Conservation (phyloP, 225 moss, liverwort and hornwort species). For the Straminergon stramineum region DNA sequence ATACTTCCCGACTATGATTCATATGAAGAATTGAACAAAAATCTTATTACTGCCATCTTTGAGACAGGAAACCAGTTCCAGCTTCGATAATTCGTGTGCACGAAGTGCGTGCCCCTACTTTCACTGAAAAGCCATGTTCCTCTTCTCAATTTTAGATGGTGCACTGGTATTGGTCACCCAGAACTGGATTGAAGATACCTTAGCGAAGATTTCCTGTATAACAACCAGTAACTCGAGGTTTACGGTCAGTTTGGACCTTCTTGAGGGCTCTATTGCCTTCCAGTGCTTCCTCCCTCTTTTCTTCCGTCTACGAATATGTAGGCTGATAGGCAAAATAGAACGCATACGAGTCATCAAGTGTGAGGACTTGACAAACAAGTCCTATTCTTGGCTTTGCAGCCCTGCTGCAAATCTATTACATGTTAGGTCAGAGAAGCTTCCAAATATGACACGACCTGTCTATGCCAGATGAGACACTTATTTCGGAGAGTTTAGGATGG, state of each 20-base stretch:
- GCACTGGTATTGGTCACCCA: conserved; percentile 1
- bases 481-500: conserved; percentile 34
- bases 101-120: not conserved
- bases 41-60: conserved; percentile 95
- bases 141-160: conserved; percentile 11
- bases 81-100: conserved; percentile 55
- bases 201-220: conserved; percentile 20
- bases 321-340: conserved; percentile 34
- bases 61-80: conserved; percentile 99
- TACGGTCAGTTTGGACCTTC: conserved; percentile 14
- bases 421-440: conserved; percentile 27
- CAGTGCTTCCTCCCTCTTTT: conserved; percentile 14
- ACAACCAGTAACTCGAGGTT: conserved; percentile 33
- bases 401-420: conserved; percentile 23
- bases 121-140: not conserved
- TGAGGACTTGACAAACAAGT: conserved; percentile 33
- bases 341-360: conserved; percentile 36
- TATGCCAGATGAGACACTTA: conserved; percentile 23
- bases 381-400: conserved; percentile 41
- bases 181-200: conserved; percentile 23
- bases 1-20: conserved; percentile 99
- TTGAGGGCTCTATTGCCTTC: conserved; percentile 9
- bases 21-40: conserved; percentile 90
- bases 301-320: conserved; percentile 37
- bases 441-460: conserved; percentile 23